phyloP scores from a whole-genome alignment of 345 rosid species.

The Salix purpurea region DNA sequence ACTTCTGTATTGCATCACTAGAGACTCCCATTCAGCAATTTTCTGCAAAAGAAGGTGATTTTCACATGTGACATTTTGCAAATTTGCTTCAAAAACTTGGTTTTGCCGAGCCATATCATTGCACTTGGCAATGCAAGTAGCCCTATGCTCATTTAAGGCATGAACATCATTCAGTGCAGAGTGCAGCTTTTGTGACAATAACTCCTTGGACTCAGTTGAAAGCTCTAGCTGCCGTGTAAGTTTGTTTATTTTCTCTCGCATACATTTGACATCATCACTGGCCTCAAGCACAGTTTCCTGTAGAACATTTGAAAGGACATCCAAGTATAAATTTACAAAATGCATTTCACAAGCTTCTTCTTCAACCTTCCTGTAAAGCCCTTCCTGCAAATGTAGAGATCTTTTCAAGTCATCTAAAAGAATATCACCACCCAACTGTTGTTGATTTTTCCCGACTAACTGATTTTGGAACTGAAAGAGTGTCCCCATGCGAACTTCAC shows the following conservation, averaged over 20 bases:
- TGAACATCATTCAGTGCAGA: slow-evolving; percentile 56
- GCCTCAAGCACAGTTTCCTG: slow-evolving; percentile 65
- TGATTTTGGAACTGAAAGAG: slow-evolving; percentile 44
- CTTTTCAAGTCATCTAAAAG: slow-evolving; percentile 67
- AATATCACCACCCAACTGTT: slow-evolving; percentile 56
- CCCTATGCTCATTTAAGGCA: slow-evolving; percentile 54
- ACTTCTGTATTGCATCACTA: slow-evolving; percentile 44
- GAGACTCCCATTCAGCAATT: slow-evolving; percentile 63
- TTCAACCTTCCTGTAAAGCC: slow-evolving; percentile 72
- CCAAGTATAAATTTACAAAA: slow-evolving; percentile 57
- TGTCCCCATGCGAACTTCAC: slow-evolving; percentile 31
- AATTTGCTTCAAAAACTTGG: slow-evolving; percentile 50
- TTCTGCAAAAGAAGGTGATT: slow-evolving; percentile 59
- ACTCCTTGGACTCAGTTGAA: slow-evolving; percentile 55
- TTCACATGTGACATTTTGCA: slow-evolving; percentile 50
- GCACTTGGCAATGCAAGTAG: slow-evolving; percentile 51
- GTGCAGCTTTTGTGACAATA: slow-evolving; percentile 60
- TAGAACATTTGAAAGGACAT: slow-evolving; percentile 68
- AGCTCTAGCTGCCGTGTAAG: slow-evolving; percentile 62
- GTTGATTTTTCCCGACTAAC: slow-evolving; percentile 41
- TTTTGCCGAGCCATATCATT: slow-evolving; percentile 55
- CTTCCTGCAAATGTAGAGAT: slow-evolving; percentile 77
- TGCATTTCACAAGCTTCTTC: slow-evolving; percentile 75
- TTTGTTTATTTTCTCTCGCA: slow-evolving; percentile 47
- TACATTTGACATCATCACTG: slow-evolving; percentile 36